Base-by-base conservation (phyloP, 1,284 basidiomycete genomes). In the Chalciporus sp. region DNA sequence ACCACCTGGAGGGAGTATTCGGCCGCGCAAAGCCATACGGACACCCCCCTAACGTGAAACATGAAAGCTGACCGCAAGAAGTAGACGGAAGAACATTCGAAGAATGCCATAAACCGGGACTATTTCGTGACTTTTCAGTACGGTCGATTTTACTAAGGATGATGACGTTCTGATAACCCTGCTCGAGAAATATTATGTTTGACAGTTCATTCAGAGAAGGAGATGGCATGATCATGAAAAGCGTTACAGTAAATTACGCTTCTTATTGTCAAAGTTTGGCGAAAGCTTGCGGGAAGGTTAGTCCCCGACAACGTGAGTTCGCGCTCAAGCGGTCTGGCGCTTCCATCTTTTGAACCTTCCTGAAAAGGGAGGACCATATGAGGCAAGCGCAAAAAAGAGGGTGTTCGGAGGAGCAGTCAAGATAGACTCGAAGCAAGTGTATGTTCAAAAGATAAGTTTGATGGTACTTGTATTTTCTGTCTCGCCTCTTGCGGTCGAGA, bases 351-450 rank as follows among this genome's bases (percentile, higher is more conserved):
- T 49, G 26, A 53, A 43, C 39, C 47, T 61, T 62, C 61, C 55
- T 53, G 37, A 51, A 52, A 55, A 47, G 40, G 46, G 16, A 47
- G 40, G 37, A 31, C 46, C 37, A 42, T 43, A 57, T 56, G 42
- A 23, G 20, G 42, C n/a, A 49, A 37, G 26, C 29, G 54, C 69
- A 65, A 70, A 62, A 68, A 58, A 29, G 49, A 47, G 66, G 66
- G 65, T 49, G 14, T 55, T 56, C 43, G 37, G 47, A 44, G 41
- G 39, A 20, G 39, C 40, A 33, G 31, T 31, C 35, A 42, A 42
- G 41, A 37, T 33, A 31, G 43, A 20, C 47, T 42, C 33, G 42
- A 45, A 40, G 6, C 23, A 23, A 3, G 23, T 6, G 23, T 23
- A 23, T 23, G 6, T 29, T 44, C 31, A 41, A 42, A n/a, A 39